Base-by-base conservation (phyloP, 75 land plant species). In the Cunninghamia lanceolata region DNA sequence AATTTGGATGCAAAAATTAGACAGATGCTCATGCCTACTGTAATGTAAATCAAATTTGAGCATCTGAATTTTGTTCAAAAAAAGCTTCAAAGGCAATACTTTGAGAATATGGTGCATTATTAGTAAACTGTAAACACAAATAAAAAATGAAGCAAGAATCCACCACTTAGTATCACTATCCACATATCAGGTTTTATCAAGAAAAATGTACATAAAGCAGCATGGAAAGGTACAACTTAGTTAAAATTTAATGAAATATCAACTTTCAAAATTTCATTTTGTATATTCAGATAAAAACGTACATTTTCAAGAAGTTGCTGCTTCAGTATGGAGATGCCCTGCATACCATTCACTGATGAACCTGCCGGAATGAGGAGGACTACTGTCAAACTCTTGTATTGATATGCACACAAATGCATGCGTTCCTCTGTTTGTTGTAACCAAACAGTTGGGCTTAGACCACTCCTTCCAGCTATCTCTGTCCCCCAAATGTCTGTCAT, bases 251-350 rank as follows among this genome's bases (percentile, higher is more conserved):
- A 35, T 14, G 4, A 84, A 40, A 85, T 4, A 40, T 10, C 38
- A 71, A 30, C 32, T 14, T 34, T 21, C 83, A 47, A 25, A 39
- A 21, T 52, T n/a, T 3, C 30, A 43, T 36, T 21, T 28, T 34
- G 39, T 56, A 82, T 13, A 13, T 52, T 38, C 52, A 17, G 32
- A 32, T 2, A 46, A 68, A 84, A 36, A 92, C 98, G 83, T 78
- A 98, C 99, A 91, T 93, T 95, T 86, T 98, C 99, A 59, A 97
- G 90, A 85, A 98, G 47, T 77, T 94, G 99, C 42, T 93, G 93
- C 86, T 92, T 94, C 83, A 97, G 70, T 34, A 91, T 42, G 75
- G 92, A 63, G 76, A 96, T 79, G 43, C 94, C 95, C 63, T 93
- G 94, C 83, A 93, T 92, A 74, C 93, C 94, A 93, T 88, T 89